Evolutionary conservation across 2,329 filamentous ascomycete species (phyloP), one percentile per base, ranked within the genome.

Genomic region (Rutstroemia sp.): DNA sequence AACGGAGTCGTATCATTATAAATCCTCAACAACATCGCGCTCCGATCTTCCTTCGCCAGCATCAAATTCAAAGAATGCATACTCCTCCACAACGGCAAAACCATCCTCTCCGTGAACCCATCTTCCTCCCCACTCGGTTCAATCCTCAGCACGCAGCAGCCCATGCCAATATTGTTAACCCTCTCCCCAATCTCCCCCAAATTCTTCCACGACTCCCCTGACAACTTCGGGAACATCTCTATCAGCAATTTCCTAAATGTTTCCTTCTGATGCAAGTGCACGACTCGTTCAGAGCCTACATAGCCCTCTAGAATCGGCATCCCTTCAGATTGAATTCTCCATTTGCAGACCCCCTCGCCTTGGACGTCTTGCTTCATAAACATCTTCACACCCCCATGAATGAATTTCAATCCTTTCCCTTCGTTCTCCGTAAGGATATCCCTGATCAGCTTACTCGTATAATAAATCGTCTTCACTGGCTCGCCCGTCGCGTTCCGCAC

Each of bases 311-410:
- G 78, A 63, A 99, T 91, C 9, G 88, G 84, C 75, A 99, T 84
- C 23, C 94, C 94, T 72, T 99, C 94, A 12, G 87, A 88, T 76
- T 99, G 94, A 65, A 99, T 94, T 48, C 94, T 84, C 94, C 94
- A 99, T 57, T 87, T 82, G 75, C 92, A 96, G 37, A 94, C 87
- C 54, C 92, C 87, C 38, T 87, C 85, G 5, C 86, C 88, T 58
- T 95, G 92, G 0, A 89, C 87, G 68, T 96, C 91, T 72, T 97
- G 92, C 76, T 95, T 96, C 78, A 97, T 94, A 71, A 95, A 99
- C 90, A 97, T 97, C 75, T 95, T 95, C 37, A 99, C 92, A 61
- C 94, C 94, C 51, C 88, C 92, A 73, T 99, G 94, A 50, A 99
- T 88, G 69, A 99, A 96, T 71, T 94, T 95, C 72, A 97, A 86